phyloP scores from a whole-genome alignment of 768 basidiomycete species.

The Phylloporus rhodoxanthus region DNA sequence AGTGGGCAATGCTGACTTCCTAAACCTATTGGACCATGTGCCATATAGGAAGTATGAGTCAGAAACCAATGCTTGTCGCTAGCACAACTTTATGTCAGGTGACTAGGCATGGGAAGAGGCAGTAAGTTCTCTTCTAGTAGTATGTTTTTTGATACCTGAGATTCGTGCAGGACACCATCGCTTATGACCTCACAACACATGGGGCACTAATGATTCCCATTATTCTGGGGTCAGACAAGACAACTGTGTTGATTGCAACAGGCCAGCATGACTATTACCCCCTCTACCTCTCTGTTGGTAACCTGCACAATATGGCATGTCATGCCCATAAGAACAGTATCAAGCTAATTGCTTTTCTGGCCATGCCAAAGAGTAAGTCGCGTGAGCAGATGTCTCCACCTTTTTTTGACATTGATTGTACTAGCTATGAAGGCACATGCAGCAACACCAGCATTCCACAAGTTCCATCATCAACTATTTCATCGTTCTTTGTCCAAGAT shows the following conservation, averaged over 20 bases:
- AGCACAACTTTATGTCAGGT: not conserved
- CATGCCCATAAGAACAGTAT: not conserved
- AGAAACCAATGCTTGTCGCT: not conserved
- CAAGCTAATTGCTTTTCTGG: not conserved
- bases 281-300: not conserved
- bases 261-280: conserved; percentile 3
- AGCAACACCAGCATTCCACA: conserved; percentile 13
- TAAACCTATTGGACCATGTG: no score
- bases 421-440: not conserved
- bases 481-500: conserved; percentile 21
- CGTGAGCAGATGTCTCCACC: not conserved
- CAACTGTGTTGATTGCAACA: conserved; percentile 1
- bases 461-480: conserved; percentile 29
- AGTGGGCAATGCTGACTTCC: not conserved
- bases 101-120: conserved; percentile 7
- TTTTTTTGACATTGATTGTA: not conserved
- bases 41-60: not conserved
- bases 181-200: not conserved
- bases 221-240: not conserved
- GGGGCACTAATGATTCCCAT: not conserved
- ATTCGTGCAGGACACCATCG: conserved; percentile 2
- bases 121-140: no score
- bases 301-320: not conserved
- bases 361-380: conserved; percentile 5
- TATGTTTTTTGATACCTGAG: no score